Conservation (phyloP, 352 stramenopile genomes). For the Pythium aquatile region DNA sequence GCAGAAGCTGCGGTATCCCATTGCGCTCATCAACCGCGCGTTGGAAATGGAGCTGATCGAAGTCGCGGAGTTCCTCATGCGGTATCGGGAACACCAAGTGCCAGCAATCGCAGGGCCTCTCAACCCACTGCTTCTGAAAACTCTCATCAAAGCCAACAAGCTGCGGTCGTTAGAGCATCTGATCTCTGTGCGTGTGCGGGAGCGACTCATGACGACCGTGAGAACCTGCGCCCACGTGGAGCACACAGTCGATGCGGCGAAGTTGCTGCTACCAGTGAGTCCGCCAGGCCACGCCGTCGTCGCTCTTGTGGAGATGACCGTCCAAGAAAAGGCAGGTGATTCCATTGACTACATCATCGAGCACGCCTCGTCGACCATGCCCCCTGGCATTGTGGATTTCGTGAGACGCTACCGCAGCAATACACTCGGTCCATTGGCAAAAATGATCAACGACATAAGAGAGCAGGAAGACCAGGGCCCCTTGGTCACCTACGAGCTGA, state of each 20-base stretch:
- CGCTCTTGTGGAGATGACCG: background rate
- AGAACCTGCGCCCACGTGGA: background rate
- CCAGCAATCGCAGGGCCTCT: background rate
- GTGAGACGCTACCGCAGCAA: slow-evolving; percentile 3
- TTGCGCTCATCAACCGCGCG: background rate
- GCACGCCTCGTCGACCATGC: background rate
- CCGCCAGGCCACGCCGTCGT: background rate
- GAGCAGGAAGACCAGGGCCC: background rate
- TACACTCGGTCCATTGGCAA: slow-evolving; percentile 4
- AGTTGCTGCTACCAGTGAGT: slow-evolving; percentile 9
- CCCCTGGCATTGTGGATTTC: background rate
- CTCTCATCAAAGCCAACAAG: slow-evolving; percentile 10
- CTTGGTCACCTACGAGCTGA: background rate
- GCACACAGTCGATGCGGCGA: background rate
- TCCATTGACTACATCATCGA: slow-evolving; percentile 9
- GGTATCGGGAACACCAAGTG: background rate
- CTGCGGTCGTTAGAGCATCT: slow-evolving; percentile 1
- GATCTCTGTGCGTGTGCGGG: background rate
- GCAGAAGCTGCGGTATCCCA: slow-evolving; percentile 3
- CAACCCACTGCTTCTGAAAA: background rate
- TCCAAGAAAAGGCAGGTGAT: background rate
- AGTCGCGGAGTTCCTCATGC: slow-evolving; percentile 9
- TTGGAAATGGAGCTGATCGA: background rate
- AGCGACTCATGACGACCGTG: background rate
- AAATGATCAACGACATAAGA: background rate